These are phyloP conservation scores for Anthracocystis panici-leucophaei DNA, from an alignment of 1,284 basidiomycete species.

Conservation along the genomic window DNA sequence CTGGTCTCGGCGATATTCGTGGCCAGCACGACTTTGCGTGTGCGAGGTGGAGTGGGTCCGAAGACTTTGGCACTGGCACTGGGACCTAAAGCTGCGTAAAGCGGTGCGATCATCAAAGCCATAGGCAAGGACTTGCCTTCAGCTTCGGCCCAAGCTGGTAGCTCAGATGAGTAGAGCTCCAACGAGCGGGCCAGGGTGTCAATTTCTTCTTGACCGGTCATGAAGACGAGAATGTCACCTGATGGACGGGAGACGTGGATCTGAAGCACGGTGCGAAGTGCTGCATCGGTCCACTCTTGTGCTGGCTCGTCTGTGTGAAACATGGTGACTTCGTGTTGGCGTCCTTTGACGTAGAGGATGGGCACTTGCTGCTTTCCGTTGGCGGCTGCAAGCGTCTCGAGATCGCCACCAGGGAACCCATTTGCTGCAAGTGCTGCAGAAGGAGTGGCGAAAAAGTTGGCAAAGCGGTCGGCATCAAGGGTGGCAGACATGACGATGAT, in stretches of 20 bases:
- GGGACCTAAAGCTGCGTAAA: conserved; percentile 67
- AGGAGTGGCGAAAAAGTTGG: conserved; percentile 79
- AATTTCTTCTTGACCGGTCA: conserved; percentile 98
- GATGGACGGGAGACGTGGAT: conserved; percentile 83
- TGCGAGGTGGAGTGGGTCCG: conserved; percentile 75
- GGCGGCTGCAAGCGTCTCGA: not conserved
- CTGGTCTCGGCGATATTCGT: conserved; percentile 83
- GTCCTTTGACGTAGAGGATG: conserved; percentile 89
- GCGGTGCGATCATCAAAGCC: conserved; percentile 57
- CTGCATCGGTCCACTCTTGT: conserved; percentile 87
- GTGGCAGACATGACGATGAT: conserved; percentile 98
- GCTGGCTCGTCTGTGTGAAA: conserved; percentile 78
- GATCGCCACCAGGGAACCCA: not conserved
- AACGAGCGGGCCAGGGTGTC: conserved; percentile 76
- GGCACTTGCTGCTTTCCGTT: conserved; percentile 73
- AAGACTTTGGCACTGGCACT: conserved; percentile 60
- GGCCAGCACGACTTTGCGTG: conserved; percentile 87
- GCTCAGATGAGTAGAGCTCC: conserved; percentile 51
- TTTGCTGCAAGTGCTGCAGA: conserved; percentile 29
- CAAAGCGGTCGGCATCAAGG: conserved; percentile 92
- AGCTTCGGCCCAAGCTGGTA: conserved; percentile 55
- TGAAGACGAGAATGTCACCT: conserved; percentile 92
- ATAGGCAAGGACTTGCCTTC: conserved; percentile 40
- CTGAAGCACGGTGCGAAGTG: conserved; percentile 88
- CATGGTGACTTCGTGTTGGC: conserved; percentile 84